Percentiles rank a stretch among this genome's conserved stretches.
Conservation (phyloP, 129 eudicot genomes). For the Apium graveolens region DNA sequence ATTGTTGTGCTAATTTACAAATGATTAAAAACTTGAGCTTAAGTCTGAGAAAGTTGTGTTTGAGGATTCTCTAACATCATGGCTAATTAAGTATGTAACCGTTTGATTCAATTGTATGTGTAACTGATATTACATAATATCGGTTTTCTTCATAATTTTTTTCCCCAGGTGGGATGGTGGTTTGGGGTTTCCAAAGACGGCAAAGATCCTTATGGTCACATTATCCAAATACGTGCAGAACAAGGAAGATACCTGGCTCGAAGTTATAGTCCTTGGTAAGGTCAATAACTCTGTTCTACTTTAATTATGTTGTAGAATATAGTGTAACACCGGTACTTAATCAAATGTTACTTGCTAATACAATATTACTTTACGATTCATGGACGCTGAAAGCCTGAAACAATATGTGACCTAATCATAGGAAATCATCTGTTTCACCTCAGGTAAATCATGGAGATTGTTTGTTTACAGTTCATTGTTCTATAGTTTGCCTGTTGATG, state of each 20-base stretch:
- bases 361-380: not conserved
- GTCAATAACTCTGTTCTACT: not conserved
- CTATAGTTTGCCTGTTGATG: not conserved
- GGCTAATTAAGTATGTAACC: not conserved
- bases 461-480: not conserved
- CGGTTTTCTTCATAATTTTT: not conserved
- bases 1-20: not conserved
- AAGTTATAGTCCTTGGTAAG: constrained; percentile 83
- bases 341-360: not conserved
- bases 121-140: no score
- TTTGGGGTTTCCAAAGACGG: constrained; percentile 68
- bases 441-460: not conserved
- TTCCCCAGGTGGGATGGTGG: constrained; percentile 96
- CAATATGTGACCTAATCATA: not conserved
- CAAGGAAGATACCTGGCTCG: constrained; percentile 90
- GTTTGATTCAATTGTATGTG: no score
- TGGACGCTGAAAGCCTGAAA: not conserved
- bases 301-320: not conserved
- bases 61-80: not conserved
- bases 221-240: constrained; percentile 81
- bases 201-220: constrained; percentile 72
- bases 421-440: not conserved
- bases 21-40: not conserved
- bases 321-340: no score
- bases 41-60: not conserved